Evolutionary conservation across 352 stramenopile genomes (phyloP).

Genomic region (Phytophthora boehmeriae): DNA sequence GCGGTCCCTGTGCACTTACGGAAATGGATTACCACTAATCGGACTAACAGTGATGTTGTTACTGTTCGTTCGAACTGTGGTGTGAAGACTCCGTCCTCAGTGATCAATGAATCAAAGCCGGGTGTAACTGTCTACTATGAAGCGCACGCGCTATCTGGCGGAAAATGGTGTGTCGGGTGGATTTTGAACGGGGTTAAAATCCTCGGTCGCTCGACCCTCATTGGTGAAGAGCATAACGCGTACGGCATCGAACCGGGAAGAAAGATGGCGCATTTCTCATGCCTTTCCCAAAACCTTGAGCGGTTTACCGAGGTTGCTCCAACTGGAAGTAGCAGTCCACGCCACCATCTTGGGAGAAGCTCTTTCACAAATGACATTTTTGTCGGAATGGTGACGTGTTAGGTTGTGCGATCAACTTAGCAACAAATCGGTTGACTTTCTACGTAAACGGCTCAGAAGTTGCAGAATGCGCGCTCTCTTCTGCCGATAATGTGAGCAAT

Average conservation of each 20-base stretch:
- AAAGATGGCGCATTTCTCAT: conserved; percentile 38
- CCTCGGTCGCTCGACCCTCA: conserved; percentile 24
- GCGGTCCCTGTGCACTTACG: conserved; percentile 43
- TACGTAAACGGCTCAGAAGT: conserved; percentile 65
- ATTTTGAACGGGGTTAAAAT: conserved; percentile 27
- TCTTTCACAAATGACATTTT: conserved; percentile 56
- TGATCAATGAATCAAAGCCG: not conserved
- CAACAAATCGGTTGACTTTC: conserved; percentile 48
- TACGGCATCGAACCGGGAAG: conserved; percentile 57
- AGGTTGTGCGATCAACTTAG: conserved; percentile 46
- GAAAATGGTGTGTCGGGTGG: conserved; percentile 64
- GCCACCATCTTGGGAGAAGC: conserved; percentile 23
- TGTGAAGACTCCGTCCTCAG: conserved; percentile 11
- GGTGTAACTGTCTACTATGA: conserved; percentile 52
- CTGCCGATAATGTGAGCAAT: not conserved
- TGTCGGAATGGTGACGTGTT: conserved; percentile 58
- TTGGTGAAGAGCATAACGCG: conserved; percentile 44
- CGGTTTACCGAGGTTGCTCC: conserved; percentile 21
- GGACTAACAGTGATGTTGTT: conserved; percentile 43
- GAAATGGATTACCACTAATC: conserved; percentile 66
- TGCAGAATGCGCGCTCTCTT: conserved; percentile 8
- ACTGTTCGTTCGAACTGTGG: conserved; percentile 45
- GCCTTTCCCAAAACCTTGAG: conserved; percentile 15
- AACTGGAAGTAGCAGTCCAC: conserved; percentile 43
- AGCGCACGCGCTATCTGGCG: conserved; percentile 49